Percentiles rank a stretch among this genome's conserved stretches.
These are phyloP conservation scores for Gynandropsis gynandra DNA, from an alignment of 345 rosid genomes.

Conservation along the genomic window DNA sequence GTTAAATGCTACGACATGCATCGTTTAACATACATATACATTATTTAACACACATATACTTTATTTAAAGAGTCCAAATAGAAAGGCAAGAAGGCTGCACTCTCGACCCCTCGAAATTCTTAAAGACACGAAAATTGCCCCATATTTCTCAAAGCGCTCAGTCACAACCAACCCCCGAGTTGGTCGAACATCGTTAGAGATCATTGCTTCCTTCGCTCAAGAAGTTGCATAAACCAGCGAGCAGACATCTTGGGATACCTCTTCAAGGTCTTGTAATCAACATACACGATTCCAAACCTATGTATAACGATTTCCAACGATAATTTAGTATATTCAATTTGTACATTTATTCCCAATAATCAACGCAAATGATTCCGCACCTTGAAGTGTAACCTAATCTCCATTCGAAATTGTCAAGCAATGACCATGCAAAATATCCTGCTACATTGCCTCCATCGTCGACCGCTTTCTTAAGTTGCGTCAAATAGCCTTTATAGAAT, in stretches of 20 bases:
- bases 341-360: background rate
- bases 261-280: conserved; percentile 58
- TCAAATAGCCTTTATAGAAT: conserved; percentile 63
- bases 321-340: background rate
- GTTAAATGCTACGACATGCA: too few species aligned
- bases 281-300: conserved; percentile 81
- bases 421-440: conserved; percentile 94
- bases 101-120: conserved; percentile 1
- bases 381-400: conserved; percentile 83
- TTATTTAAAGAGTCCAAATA: background rate
- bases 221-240: conserved; percentile 70
- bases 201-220: conserved; percentile 31
- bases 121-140: conserved; percentile 7
- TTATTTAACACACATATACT: too few species aligned
- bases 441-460: conserved; percentile 75
- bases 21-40: too few species aligned
- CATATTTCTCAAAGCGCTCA: conserved; percentile 5
- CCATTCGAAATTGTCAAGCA: conserved; percentile 98
- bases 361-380: conserved; percentile 1
- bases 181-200: background rate
- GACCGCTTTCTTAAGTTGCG: conserved; percentile 72
- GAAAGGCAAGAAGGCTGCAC: conserved; percentile 4
- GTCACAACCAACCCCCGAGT: background rate
- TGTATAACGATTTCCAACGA: background rate
- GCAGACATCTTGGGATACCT: conserved; percentile 94